Conservation (phyloP, 208 protist genomes). For the Tetramitus jugosus region DNA sequence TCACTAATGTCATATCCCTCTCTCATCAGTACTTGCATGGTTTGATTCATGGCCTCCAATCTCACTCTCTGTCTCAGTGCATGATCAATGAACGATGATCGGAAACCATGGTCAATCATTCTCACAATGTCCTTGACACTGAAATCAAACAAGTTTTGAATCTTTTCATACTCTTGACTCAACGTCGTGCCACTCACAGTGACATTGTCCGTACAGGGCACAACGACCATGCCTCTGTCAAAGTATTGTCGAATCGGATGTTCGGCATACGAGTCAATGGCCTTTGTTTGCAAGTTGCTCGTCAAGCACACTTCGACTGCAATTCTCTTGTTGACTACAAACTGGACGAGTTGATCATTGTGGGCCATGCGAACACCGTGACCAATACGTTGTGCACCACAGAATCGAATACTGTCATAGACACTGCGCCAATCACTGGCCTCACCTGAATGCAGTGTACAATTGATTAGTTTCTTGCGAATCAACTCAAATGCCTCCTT, state of each 20-base stretch:
- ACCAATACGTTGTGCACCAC: constrained; percentile 52
- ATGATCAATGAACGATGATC: constrained; percentile 25
- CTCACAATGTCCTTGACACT: constrained; percentile 41
- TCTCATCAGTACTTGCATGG: background rate
- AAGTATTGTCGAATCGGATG: constrained; percentile 53
- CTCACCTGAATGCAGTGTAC: constrained; percentile 46
- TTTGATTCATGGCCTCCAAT: background rate
- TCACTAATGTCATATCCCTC: constrained; percentile 8
- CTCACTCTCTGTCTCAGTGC: background rate
- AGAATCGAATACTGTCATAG: constrained; percentile 42
- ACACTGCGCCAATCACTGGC: constrained; percentile 38
- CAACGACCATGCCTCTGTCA: constrained; percentile 43
- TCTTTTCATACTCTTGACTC: constrained; percentile 37
- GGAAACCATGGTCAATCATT: constrained; percentile 40
- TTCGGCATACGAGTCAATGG: constrained; percentile 26
- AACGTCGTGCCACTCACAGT: constrained; percentile 45
- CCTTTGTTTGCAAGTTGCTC: constrained; percentile 50
- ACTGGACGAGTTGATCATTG: constrained; percentile 39
- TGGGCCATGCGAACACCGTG: constrained; percentile 45
- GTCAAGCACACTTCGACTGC: constrained; percentile 49
- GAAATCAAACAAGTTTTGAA: constrained; percentile 44
- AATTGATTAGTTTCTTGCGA: constrained; percentile 40
- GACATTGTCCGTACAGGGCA: constrained; percentile 46
- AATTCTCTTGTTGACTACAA: constrained; percentile 40
- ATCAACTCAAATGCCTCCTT: constrained; percentile 44